These are phyloP conservation scores for Heracleum sosnowskyi DNA, from an alignment of 129 eudicot species.

Conservation along the genomic window DNA sequence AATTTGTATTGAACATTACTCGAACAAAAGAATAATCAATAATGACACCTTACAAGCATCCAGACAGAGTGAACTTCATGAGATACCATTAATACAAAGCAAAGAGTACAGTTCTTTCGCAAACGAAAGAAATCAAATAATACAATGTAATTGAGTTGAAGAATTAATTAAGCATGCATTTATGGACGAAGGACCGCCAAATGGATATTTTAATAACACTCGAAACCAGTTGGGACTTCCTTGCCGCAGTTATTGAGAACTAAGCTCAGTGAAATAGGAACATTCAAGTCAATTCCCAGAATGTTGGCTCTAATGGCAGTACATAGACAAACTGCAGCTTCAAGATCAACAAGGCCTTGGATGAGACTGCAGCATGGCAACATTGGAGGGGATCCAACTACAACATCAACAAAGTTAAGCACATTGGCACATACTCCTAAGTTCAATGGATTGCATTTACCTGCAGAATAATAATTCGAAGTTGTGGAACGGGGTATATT, in stretches of 20 bases:
- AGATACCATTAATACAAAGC: not conserved
- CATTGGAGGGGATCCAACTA: constrained; percentile 31
- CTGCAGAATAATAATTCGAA: not conserved
- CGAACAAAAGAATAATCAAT: not conserved
- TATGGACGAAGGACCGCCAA: no score
- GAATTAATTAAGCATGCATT: not conserved
- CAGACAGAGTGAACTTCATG: not conserved
- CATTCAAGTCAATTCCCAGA: constrained; percentile 42
- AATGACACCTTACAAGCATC: not conserved
- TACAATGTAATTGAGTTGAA: not conserved
- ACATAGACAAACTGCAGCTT: constrained; percentile 62
- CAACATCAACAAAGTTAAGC: constrained; percentile 18
- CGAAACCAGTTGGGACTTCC: constrained; percentile 37
- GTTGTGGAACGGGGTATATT: constrained; percentile 4
- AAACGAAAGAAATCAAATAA: no score
- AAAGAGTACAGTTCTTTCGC: not conserved
- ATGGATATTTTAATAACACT: constrained; percentile 20
- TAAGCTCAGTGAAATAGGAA: constrained; percentile 44
- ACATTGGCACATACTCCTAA: constrained; percentile 32
- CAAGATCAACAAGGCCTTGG: constrained; percentile 41
- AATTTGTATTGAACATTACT: no score
- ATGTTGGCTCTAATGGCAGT: constrained; percentile 46
- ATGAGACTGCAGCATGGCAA: constrained; percentile 46
- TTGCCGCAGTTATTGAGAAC: constrained; percentile 32
- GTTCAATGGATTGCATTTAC: constrained; percentile 25